Percentiles rank a stretch among this genome's conserved stretches.
phyloP scores from a whole-genome alignment of 805 yeast genomes.

The Starmerella bombi region DNA sequence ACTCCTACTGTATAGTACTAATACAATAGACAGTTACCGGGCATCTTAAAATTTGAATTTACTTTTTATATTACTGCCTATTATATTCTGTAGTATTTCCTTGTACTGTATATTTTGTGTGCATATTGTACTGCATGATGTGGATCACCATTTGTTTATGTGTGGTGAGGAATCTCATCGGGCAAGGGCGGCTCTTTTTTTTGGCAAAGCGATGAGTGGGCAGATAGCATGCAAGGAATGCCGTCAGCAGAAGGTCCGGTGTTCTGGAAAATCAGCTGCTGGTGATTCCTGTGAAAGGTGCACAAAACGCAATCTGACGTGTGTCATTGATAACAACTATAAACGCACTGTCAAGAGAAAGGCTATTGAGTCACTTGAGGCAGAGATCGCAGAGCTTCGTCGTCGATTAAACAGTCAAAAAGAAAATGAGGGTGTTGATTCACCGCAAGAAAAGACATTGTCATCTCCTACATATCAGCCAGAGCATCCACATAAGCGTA shows the following conservation, averaged over 20 bases:
- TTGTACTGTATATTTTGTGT: too few species aligned
- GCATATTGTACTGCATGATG: too few species aligned
- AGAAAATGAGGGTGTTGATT: neutral
- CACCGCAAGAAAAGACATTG: neutral
- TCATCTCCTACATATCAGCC: neutral
- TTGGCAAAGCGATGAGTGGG: constrained; percentile 4
- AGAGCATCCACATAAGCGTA: neutral
- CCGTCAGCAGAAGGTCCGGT: constrained; percentile 66
- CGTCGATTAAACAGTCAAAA: constrained; percentile 20
- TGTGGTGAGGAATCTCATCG: too few species aligned
- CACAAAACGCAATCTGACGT: constrained; percentile 48
- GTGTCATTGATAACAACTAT: constrained; percentile 67
- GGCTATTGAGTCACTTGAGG: constrained; percentile 41
- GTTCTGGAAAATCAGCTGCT: constrained; percentile 38
- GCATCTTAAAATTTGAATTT: too few species aligned
- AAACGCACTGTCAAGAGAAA: constrained; percentile 77
- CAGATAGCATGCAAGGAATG: constrained; percentile 78
- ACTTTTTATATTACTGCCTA: too few species aligned
- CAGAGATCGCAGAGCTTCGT: constrained; percentile 58
- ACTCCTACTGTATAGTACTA: too few species aligned
- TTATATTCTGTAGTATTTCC: too few species aligned
- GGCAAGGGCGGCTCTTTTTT: neutral
- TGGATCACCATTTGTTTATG: too few species aligned
- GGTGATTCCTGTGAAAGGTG: constrained; percentile 70
- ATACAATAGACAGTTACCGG: too few species aligned